phyloP scores from a whole-genome alignment of 1,139 yeast genomes.

The Blastobotrys ciferrii region DNA sequence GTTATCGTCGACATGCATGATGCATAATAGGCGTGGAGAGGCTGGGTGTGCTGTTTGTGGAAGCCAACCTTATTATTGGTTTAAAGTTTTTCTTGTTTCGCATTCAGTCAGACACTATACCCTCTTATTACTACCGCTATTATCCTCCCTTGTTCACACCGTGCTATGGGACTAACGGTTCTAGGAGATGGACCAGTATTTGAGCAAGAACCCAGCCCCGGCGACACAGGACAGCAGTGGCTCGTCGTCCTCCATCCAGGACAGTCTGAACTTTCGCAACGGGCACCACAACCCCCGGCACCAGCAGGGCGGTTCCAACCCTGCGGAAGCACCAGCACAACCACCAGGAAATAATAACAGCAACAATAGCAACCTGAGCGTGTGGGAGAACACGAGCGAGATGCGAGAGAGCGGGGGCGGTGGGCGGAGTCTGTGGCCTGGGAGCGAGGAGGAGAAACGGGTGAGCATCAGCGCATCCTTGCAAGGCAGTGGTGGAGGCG shows the following conservation, averaged over 20 bases:
- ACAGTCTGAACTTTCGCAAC: not conserved
- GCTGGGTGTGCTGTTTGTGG: constrained; percentile 8
- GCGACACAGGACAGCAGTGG: constrained; percentile 7
- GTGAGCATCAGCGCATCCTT: constrained; percentile 16
- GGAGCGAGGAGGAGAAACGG: constrained; percentile 8
- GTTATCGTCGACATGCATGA: not conserved
- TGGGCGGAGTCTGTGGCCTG: not conserved
- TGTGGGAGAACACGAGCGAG: no score
- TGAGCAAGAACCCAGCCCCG: constrained; percentile 6
- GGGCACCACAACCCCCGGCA: not conserved
- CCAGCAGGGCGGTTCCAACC: constrained; percentile 1
- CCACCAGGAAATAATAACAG: not conserved
- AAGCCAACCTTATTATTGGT: not conserved
- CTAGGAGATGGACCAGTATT: constrained; percentile 19
- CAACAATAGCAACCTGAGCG: constrained; percentile 6
- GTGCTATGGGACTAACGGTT: constrained; percentile 1
- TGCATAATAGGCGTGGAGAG: constrained; percentile 1
- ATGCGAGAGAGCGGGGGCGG: no score
- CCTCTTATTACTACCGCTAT: not conserved
- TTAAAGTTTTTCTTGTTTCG: constrained; percentile 1
- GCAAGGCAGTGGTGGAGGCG: constrained; percentile 13
- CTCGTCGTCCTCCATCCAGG: constrained; percentile 12
- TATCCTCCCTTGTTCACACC: not conserved
- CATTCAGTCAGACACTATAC: not conserved
- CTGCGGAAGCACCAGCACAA: not conserved